Conservation (phyloP, 106 monocot genomes). For the Dendrobium officinale region DNA sequence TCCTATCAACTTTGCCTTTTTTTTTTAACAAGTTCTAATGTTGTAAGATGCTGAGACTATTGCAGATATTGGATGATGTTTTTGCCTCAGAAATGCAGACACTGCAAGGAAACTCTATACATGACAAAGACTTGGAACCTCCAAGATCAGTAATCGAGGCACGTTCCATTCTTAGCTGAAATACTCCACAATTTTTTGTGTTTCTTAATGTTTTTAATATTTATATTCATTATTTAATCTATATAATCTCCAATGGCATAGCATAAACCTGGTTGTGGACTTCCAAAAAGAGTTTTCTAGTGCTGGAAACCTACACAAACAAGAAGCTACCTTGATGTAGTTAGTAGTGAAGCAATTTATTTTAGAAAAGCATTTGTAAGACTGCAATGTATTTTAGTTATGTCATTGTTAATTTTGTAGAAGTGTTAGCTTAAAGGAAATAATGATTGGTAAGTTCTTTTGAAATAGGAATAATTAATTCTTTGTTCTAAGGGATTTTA, state of each 20-base stretch:
- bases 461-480: neutral
- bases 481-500: too few relatives aligned
- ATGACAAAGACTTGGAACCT: conserved; percentile 75
- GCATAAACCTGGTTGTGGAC: too few relatives aligned
- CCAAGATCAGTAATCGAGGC: conserved; percentile 74
- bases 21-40: neutral
- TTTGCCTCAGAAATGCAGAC: conserved; percentile 84
- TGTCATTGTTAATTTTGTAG: neutral
- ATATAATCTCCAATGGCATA: neutral
- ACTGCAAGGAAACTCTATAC: conserved; percentile 53
- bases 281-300: too few relatives aligned
- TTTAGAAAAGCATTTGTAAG: neutral
- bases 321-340: too few relatives aligned
- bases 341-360: too few relatives aligned
- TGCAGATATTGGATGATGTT: conserved; percentile 77
- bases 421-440: neutral
- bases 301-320: too few relatives aligned
- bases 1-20: too few relatives aligned
- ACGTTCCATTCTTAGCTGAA: conserved; percentile 68
- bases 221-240: neutral
- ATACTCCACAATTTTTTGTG: neutral
- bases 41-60: neutral
- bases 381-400: neutral
- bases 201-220: neutral
- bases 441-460: neutral